Evolutionary conservation across 345 rosid species (phyloP).

Genomic region (Pugionium cornutum): DNA sequence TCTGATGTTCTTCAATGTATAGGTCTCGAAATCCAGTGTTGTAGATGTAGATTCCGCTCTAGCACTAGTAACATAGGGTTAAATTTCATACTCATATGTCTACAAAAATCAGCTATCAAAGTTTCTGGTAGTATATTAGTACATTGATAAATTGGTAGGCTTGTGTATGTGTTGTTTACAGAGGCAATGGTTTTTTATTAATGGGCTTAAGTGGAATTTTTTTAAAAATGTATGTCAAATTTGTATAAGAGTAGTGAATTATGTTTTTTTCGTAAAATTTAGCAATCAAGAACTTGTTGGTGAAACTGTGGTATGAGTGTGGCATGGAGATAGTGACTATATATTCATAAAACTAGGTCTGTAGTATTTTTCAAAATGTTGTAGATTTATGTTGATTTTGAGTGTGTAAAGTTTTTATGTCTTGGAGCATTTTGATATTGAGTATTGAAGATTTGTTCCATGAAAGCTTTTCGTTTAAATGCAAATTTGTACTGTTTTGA

Average conservation of each 20-base stretch:
- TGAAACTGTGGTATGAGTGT: neutral
- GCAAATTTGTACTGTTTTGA: neutral
- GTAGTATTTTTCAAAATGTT: neutral
- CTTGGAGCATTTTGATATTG: no score
- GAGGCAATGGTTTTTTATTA: no score
- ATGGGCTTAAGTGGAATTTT: no score
- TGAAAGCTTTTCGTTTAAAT: neutral
- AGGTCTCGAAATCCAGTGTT: neutral
- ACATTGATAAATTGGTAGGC: conserved; percentile 7
- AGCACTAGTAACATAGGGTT: neutral
- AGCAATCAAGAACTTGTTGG: neutral
- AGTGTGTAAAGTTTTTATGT: neutral
- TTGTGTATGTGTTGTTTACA: neutral
- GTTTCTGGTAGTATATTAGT: neutral
- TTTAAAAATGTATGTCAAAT: no score
- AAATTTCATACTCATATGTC: neutral
- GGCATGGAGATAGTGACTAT: neutral
- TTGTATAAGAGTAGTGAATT: no score
- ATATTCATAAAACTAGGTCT: neutral
- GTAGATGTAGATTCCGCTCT: conserved; percentile 5
- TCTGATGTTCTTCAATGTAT: conserved; percentile 1
- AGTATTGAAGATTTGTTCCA: neutral
- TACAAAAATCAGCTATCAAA: no score
- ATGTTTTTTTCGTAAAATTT: neutral
- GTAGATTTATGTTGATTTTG: neutral